Evolutionary conservation across 176 grass and related monocot genomes (phyloP).

Genomic region (Olyra latifolia): DNA sequence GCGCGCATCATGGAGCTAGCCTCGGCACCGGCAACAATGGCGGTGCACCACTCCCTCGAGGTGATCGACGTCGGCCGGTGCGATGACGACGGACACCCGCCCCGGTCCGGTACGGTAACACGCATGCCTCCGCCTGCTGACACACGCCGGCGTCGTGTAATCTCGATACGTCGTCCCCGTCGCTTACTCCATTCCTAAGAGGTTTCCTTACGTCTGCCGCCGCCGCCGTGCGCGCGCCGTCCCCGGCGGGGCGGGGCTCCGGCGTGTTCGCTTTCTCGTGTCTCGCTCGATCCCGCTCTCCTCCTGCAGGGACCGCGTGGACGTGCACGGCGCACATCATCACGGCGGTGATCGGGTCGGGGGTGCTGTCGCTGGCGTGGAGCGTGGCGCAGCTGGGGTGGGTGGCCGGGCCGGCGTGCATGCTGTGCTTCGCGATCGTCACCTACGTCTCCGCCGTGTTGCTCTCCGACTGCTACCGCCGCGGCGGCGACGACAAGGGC

Average conservation of each 20-base stretch:
- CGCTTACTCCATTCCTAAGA: not conserved
- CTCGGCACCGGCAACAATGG: slow-evolving; percentile 26
- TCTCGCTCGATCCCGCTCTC: not conserved
- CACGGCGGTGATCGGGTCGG: slow-evolving; percentile 91
- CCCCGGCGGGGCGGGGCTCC: not conserved
- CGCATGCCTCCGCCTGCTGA: no score
- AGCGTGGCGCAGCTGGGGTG: slow-evolving; percentile 83
- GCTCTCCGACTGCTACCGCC: slow-evolving; percentile 83
- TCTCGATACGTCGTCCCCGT: not conserved
- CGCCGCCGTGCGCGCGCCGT: no score
- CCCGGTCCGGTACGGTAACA: slow-evolving; percentile 29
- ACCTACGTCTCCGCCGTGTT: slow-evolving; percentile 82
- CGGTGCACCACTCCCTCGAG: slow-evolving; percentile 43
- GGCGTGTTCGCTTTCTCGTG: not conserved
- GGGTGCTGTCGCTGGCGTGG: slow-evolving; percentile 90
- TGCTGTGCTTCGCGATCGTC: slow-evolving; percentile 74
- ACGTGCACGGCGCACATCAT: slow-evolving; percentile 90
- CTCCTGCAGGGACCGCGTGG: slow-evolving; percentile 55
- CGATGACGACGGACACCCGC: slow-evolving; percentile 38
- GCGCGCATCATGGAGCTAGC: not conserved
- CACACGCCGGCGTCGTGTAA: not conserved
- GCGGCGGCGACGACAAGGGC: slow-evolving; percentile 47
- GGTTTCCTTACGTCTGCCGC: not conserved
- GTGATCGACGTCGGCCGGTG: slow-evolving; percentile 10
- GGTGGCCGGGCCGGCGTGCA: slow-evolving; percentile 57